These are phyloP conservation scores for Populus simonii DNA, from an alignment of 345 rosid genomes.

Conservation along the genomic window DNA sequence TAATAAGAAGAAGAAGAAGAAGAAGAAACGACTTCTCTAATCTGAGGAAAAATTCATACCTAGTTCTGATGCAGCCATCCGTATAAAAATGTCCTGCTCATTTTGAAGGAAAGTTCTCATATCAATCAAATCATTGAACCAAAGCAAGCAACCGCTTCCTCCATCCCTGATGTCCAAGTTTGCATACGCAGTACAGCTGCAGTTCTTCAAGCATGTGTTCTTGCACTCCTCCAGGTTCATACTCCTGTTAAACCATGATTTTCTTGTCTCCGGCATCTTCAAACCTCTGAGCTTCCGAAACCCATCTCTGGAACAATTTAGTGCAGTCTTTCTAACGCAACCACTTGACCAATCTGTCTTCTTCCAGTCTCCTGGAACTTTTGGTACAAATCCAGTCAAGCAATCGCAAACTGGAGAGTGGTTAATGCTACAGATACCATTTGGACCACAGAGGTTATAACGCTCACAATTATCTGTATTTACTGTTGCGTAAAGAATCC, in stretches of 20 bases:
- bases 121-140: conserved; percentile 2
- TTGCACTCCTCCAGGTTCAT: too few species aligned
- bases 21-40: too few species aligned
- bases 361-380: neutral
- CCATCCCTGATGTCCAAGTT: neutral
- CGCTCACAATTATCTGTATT: too few species aligned
- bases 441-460: too few species aligned
- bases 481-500: neutral
- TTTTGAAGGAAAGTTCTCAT: neutral
- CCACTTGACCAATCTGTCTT: neutral
- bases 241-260: too few species aligned
- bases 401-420: neutral
- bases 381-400: neutral
- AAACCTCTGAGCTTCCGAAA: conserved; percentile 15
- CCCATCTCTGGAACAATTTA: neutral
- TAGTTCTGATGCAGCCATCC: too few species aligned
- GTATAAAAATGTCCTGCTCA: neutral
- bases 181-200: too few species aligned
- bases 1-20: too few species aligned
- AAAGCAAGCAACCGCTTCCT: neutral
- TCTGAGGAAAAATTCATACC: too few species aligned
- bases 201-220: too few species aligned
- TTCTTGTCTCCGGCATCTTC: conserved; percentile 4
- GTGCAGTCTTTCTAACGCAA: neutral
- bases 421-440: too few species aligned